Percentiles rank a stretch among this genome's conserved stretches.
phyloP scores from a whole-genome alignment of 768 basidiomycete species.

The Calvatia gigantea region DNA sequence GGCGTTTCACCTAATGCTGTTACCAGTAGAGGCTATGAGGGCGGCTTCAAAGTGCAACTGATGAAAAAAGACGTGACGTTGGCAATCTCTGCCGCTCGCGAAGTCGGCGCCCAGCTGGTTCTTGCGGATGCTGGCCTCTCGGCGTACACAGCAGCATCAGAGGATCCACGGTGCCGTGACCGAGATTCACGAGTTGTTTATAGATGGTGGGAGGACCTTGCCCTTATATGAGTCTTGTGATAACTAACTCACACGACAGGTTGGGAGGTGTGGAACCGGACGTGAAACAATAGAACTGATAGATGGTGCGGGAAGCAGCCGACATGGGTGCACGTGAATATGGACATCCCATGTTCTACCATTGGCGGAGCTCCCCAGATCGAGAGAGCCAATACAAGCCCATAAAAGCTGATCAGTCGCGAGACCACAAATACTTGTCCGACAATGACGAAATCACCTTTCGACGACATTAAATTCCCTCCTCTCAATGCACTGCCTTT shows the following conservation, averaged over 20 bases:
- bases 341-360: background rate
- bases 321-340: background rate
- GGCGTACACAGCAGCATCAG: conserved; percentile 35
- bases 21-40: conserved; percentile 38
- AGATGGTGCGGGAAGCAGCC: background rate
- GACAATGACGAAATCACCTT: conserved; percentile 19
- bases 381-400: background rate
- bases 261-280: conserved; percentile 30
- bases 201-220: conserved; percentile 28
- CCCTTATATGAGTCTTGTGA: background rate
- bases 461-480: conserved; percentile 20
- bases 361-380: background rate
- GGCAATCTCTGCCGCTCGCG: conserved; percentile 33
- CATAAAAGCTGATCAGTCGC: background rate
- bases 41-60: conserved; percentile 42
- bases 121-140: conserved; percentile 34
- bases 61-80: conserved; percentile 44
- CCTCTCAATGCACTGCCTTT: conserved; percentile 19
- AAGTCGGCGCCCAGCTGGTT: conserved; percentile 35
- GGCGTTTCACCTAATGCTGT: conserved; percentile 41
- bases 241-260: conserved; percentile 17
- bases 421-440: background rate
- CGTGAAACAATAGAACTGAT: background rate
- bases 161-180: conserved; percentile 35
- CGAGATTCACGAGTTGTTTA: conserved; percentile 39